Evolutionary conservation across 2,329 filamentous ascomycete genomes (phyloP).

Genomic region (Sclerotinia trifoliorum): DNA sequence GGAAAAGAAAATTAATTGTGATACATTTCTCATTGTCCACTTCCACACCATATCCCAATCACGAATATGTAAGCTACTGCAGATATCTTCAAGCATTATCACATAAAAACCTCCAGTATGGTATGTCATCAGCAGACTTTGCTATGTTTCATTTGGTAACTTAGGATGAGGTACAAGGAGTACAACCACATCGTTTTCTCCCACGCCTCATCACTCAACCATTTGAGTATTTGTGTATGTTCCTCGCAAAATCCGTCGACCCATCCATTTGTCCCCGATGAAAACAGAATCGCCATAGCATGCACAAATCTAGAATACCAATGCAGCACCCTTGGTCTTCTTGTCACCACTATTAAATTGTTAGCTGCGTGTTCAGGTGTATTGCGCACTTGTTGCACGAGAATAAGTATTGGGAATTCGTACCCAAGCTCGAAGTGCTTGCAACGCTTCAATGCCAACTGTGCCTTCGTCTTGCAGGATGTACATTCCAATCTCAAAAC

Average conservation of each 20-base stretch:
- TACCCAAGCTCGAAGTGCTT: conserved; percentile 99
- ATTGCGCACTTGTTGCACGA: not conserved
- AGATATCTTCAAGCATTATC: conserved; percentile 17
- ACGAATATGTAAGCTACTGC: conserved; percentile 10
- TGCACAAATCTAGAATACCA: conserved; percentile 83
- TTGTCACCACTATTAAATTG: conserved; percentile 83
- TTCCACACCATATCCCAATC: conserved; percentile 14
- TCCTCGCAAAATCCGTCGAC: conserved; percentile 24
- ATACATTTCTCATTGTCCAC: conserved; percentile 10
- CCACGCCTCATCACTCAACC: conserved; percentile 33
- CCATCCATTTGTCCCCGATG: conserved; percentile 35
- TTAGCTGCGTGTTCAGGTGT: not conserved
- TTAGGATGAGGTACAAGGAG: conserved; percentile 37
- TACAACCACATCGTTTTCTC: conserved; percentile 27
- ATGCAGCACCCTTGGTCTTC: conserved; percentile 99
- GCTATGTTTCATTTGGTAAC: conserved; percentile 38
- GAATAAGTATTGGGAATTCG: conserved; percentile 43
- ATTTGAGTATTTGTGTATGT: conserved; percentile 34
- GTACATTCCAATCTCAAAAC: conserved; percentile 98
- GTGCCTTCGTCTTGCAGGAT: conserved; percentile 95
- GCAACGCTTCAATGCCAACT: conserved; percentile 98
- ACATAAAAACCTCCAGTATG: conserved; percentile 17
- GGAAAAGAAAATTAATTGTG: not conserved
- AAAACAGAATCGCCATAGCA: conserved; percentile 28
- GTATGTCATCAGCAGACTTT: conserved; percentile 35